Evolutionary conservation across 345 rosid genomes (phyloP), one percentile per base, ranked within the genome.

Genomic region (Mallotus nudiflorus): DNA sequence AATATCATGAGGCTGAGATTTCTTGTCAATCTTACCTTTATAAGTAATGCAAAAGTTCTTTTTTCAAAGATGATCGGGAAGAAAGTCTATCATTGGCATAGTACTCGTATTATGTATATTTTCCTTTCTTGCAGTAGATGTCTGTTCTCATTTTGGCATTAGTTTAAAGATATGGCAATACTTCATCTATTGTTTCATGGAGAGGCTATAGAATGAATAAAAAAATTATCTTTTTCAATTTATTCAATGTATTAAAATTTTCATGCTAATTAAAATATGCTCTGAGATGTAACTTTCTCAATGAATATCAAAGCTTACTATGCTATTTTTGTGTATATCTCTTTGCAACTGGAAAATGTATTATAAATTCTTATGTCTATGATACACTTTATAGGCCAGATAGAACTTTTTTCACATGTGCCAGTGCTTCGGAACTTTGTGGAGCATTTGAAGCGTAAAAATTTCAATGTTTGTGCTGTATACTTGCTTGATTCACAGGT

Each of bases 401-500:
- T 94, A 78, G 95, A 92, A 67, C 89, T 90, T 63, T 95, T 90
- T 71, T 88, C 97, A 19, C 97, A 92, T 80, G 93, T 95, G 11
- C 89, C 96, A 22, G 88, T 95, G 70, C 96, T 95, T 71, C 81
- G 82, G 77, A 89, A 90, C 85, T 95, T 92, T 79, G 99, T 84
- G 82, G 89, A 82, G 76, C 97, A 95, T 86, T 83, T 92, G 81
- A 81, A 89, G 79, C 85, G 86, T 53, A 92, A 87, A 72, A 82
- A 92, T 79, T 92, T 89, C 84, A 87, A 85, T 62, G 90, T 92
- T 56, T 95, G 97, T 72, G 97, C 72, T 46, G 96, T 92, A 0
- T 95, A 90, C 80, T 74, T 87, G 77, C 97, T 92, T 22, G 97
- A 95, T 84, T 95, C 97, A 53, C 97, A 95, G 97, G 99, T 95